Evolutionary conservation across 306 rosid species (phyloP).

Genomic region (Inga oerstediana): DNA sequence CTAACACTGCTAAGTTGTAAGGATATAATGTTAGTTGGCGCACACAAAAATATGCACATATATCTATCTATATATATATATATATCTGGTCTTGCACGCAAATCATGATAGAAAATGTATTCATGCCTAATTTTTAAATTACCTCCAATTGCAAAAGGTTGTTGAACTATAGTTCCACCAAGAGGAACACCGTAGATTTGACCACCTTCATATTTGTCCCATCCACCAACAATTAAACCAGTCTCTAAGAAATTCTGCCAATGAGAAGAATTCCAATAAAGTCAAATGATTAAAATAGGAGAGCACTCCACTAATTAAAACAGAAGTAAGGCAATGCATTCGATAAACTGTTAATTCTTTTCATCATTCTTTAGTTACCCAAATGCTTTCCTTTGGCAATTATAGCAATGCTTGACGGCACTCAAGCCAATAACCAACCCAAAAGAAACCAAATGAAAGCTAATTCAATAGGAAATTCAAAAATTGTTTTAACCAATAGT

Average conservation of each 20-base stretch:
- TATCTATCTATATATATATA: not conserved
- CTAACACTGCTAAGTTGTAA: not conserved
- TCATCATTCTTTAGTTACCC: not conserved
- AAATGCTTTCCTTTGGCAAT: constrained; percentile 13
- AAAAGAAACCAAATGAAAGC: not conserved
- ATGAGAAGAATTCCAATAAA: constrained; percentile 32
- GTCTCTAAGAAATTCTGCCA: constrained; percentile 82
- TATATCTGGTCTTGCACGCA: not conserved
- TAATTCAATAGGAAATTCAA: not conserved
- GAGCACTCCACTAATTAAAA: not conserved
- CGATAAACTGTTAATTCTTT: not conserved
- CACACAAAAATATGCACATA: not conserved
- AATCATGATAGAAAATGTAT: not conserved
- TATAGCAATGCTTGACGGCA: not conserved
- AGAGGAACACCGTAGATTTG: constrained; percentile 89
- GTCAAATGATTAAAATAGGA: constrained; percentile 2
- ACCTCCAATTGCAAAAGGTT: constrained; percentile 95
- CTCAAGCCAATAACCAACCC: not conserved
- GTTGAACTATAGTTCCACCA: constrained; percentile 88
- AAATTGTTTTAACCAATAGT: not conserved
- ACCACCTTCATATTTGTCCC: constrained; percentile 99
- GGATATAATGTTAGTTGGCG: not conserved
- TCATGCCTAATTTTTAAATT: constrained; percentile 13
- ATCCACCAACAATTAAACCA: constrained; percentile 91
- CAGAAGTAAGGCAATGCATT: not conserved